Percentiles rank a stretch among this genome's conserved stretches.
These are phyloP conservation scores for Scheffersomyces coipomensis DNA, from an alignment of 805 yeast genomes.

Conservation along the genomic window DNA sequence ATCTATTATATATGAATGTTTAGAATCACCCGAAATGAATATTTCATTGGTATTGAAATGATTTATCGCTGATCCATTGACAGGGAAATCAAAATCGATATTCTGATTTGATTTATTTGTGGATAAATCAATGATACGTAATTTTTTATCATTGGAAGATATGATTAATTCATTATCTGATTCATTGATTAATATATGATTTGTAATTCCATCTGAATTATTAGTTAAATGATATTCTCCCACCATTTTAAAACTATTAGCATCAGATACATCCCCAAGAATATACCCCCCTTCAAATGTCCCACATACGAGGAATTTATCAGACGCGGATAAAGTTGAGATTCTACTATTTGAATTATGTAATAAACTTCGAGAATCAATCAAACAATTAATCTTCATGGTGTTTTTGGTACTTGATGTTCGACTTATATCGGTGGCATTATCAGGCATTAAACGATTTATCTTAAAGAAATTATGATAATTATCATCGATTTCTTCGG, in stretches of 20 bases:
- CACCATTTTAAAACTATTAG: slow-evolving; percentile 13
- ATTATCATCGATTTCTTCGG: too few relatives aligned
- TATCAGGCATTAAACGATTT: slow-evolving; percentile 32
- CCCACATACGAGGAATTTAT: slow-evolving; percentile 46
- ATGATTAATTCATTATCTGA: slow-evolving; percentile 33
- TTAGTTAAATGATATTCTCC: slow-evolving; percentile 41
- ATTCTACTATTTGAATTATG: slow-evolving; percentile 37
- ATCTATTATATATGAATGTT: slow-evolving; percentile 45
- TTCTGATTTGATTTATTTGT: slow-evolving; percentile 9
- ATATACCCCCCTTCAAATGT: slow-evolving; percentile 53
- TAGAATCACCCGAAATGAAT: slow-evolving; percentile 52
- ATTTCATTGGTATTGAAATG: slow-evolving; percentile 37
- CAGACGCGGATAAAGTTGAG: slow-evolving; percentile 47
- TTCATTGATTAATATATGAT: slow-evolving; percentile 40
- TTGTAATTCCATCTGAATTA: slow-evolving; percentile 50
- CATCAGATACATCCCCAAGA: slow-evolving; percentile 31
- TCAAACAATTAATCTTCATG: slow-evolving; percentile 36
- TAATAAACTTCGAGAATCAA: slow-evolving; percentile 31
- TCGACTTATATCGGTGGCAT: slow-evolving; percentile 7
- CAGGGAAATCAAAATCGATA: slow-evolving; percentile 41
- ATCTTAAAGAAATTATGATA: slow-evolving; percentile 33
- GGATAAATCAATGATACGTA: slow-evolving; percentile 41
- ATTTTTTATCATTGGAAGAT: slow-evolving; percentile 49
- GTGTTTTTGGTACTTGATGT: slow-evolving; percentile 9
- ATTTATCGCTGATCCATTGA: slow-evolving; percentile 47